Percentiles rank a stretch among this genome's conserved stretches.
Evolutionary conservation across 192 early-diverging fungal genomes (phyloP).

Genomic region (Haplosporangium gracile): DNA sequence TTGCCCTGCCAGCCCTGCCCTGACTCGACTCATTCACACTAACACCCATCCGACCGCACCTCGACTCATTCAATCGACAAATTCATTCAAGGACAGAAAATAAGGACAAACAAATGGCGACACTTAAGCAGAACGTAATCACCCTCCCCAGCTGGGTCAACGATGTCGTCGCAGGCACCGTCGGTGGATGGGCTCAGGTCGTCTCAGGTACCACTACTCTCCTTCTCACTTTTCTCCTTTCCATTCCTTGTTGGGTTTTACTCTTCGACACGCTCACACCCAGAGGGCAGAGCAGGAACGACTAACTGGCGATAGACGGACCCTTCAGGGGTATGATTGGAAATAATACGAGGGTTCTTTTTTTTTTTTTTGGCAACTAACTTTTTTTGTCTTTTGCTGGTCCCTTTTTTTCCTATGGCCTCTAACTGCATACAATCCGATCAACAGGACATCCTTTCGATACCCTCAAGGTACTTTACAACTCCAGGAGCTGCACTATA

Average conservation of each 20-base stretch:
- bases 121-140: slow-evolving; percentile 20
- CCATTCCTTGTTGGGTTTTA: background rate
- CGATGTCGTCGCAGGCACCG: slow-evolving; percentile 71
- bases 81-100: background rate
- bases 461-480: slow-evolving; percentile 64
- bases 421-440: background rate
- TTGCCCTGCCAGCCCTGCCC: background rate
- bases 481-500: background rate
- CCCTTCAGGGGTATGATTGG: background rate
- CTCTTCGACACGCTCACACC: background rate
- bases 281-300: background rate
- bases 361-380: background rate
- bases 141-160: slow-evolving; percentile 63
- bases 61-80: background rate
- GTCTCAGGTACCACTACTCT: slow-evolving; percentile 58
- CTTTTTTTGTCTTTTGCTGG: background rate
- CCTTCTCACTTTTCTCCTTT: background rate
- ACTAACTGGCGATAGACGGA: background rate
- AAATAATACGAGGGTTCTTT: background rate
- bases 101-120: slow-evolving; percentile 7
- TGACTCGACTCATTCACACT: background rate
- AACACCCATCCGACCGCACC: background rate
- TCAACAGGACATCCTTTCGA: slow-evolving; percentile 73
- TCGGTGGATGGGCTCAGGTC: slow-evolving; percentile 81
- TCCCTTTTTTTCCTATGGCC: background rate